Evolutionary conservation across 768 basidiomycete species (phyloP).

Genomic region (Termitomyces sp.): DNA sequence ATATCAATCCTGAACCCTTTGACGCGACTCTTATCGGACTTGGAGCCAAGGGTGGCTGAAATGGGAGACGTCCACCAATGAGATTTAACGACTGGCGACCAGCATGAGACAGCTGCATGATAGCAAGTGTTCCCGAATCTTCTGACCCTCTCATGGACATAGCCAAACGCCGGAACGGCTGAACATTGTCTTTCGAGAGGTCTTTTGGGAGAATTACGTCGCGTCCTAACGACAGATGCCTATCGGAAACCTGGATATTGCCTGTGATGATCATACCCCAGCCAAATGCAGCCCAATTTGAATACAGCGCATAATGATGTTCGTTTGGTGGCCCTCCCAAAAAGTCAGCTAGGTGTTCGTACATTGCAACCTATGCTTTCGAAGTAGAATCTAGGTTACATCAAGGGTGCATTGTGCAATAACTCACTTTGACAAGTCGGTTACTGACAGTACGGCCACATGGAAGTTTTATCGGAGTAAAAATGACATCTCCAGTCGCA

Average conservation of each 20-base stretch:
- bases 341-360: conserved; percentile 70
- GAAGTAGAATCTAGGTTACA: background rate
- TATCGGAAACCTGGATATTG: conserved; percentile 63
- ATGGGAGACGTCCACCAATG: conserved; percentile 60
- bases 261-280: conserved; percentile 93
- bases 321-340: conserved; percentile 70
- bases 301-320: conserved; percentile 60
- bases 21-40: conserved; percentile 52
- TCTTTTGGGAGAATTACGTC: conserved; percentile 57
- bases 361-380: conserved; percentile 73
- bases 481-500: conserved; percentile 8
- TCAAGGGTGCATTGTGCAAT: background rate
- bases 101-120: conserved; percentile 81
- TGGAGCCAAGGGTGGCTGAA: conserved; percentile 62
- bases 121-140: conserved; percentile 35
- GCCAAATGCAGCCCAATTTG: conserved; percentile 63
- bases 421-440: conserved; percentile 49
- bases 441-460: conserved; percentile 40
- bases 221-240: conserved; percentile 67
- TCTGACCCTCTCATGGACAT: conserved; percentile 38
- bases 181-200: conserved; percentile 35
- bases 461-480: conserved; percentile 27
- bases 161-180: conserved; percentile 48
- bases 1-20: conserved; percentile 21
- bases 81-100: conserved; percentile 81